Evolutionary conservation across 495 filamentous ascomycete species (phyloP).

Genomic region (Lasiosphaeria hispida): DNA sequence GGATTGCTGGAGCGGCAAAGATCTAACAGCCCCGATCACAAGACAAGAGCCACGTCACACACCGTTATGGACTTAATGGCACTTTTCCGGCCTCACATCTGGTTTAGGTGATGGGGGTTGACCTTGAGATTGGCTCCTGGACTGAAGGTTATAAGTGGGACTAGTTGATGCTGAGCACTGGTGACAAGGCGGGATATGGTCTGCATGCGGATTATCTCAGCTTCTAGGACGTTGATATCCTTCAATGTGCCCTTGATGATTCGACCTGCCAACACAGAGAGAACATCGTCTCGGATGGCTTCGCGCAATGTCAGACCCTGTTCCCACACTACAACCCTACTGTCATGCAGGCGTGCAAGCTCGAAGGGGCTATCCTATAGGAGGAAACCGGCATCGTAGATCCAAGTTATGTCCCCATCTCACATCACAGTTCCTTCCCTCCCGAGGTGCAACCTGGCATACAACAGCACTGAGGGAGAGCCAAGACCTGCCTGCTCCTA

Average conservation of each 20-base stretch:
- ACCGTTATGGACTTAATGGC: not conserved
- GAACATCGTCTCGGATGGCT: constrained; percentile 4
- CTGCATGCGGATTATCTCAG: constrained; percentile 12
- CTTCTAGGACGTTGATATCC: constrained; percentile 7
- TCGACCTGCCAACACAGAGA: constrained; percentile 7
- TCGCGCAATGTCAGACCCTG: constrained; percentile 4
- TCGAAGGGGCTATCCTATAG: constrained; percentile 1
- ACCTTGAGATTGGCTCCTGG: constrained; percentile 8
- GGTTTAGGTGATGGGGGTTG: constrained; percentile 6
- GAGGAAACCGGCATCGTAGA: constrained; percentile 1
- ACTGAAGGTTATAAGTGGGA: constrained; percentile 9
- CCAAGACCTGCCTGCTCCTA: not conserved
- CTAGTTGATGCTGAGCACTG: constrained; percentile 11
- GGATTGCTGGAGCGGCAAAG: constrained; percentile 11
- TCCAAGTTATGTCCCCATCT: not conserved
- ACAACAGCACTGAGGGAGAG: not conserved
- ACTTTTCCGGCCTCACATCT: constrained; percentile 7
- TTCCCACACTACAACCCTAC: constrained; percentile 1
- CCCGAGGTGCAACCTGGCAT: constrained; percentile 7
- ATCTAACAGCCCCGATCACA: constrained; percentile 2
- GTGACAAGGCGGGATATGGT: constrained; percentile 10
- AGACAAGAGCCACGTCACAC: constrained; percentile 9
- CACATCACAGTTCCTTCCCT: constrained; percentile 3
- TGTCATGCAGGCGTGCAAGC: constrained; percentile 5
- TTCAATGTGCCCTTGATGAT: constrained; percentile 7